Percentiles rank a stretch among this genome's conserved stretches.
Evolutionary conservation across 2,329 filamentous ascomycete genomes (phyloP).

Genomic region (Penicillium fuscoglaucum): DNA sequence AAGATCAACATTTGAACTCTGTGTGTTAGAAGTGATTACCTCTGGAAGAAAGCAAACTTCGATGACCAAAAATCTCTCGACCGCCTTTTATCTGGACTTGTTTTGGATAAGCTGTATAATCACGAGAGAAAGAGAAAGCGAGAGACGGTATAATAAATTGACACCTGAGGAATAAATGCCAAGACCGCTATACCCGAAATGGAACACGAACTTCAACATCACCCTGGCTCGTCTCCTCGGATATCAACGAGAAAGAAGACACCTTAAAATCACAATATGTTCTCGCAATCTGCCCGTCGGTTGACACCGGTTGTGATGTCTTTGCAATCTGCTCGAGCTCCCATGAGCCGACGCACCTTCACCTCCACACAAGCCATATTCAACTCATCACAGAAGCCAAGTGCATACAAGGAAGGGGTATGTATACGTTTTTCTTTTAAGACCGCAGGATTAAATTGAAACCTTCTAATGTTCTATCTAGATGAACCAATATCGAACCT

Average conservation of each 20-base stretch:
- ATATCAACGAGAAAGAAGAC: conserved; percentile 1
- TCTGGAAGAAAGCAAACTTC: background rate
- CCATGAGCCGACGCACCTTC: conserved; percentile 4
- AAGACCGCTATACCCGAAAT: conserved; percentile 7
- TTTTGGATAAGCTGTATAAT: background rate
- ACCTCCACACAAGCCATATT: conserved; percentile 10
- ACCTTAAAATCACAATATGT: background rate
- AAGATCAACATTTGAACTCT: background rate
- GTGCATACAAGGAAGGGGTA: conserved; percentile 35
- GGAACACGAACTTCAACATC: conserved; percentile 14
- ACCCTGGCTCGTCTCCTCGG: conserved; percentile 12
- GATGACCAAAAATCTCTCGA: too few species aligned
- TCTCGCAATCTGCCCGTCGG: conserved; percentile 3
- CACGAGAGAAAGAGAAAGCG: background rate
- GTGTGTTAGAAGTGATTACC: too few species aligned
- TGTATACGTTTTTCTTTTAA: conserved; percentile 1
- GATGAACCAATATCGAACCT: conserved; percentile 43
- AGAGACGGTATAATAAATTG: background rate
- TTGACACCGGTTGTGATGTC: background rate
- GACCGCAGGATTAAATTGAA: background rate
- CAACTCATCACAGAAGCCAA: conserved; percentile 10
- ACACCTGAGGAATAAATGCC: conserved; percentile 9
- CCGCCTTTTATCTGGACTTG: background rate
- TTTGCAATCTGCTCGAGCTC: conserved; percentile 10
- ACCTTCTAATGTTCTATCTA: conserved; percentile 18